Evolutionary conservation across 495 filamentous ascomycete species (phyloP).

Genomic region (Aspergillus egyptiacus): DNA sequence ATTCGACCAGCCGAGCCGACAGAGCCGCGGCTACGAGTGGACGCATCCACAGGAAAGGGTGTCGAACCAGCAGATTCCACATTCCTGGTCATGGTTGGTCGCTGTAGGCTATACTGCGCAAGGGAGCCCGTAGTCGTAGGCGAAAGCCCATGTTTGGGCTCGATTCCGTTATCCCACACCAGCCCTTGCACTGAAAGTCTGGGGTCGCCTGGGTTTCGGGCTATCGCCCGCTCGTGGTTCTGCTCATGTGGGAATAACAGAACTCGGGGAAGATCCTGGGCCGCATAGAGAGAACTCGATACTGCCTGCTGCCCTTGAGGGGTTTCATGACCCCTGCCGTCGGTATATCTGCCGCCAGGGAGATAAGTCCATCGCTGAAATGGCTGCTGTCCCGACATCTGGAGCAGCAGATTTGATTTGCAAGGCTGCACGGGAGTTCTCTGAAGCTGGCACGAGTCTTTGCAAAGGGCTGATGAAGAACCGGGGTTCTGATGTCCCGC

Average conservation of each 20-base stretch:
- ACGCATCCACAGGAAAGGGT: constrained; percentile 24
- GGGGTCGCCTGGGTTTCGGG: constrained; percentile 12
- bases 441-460: not conserved
- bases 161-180: constrained; percentile 16
- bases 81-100: constrained; percentile 17
- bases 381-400: constrained; percentile 25
- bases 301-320: constrained; percentile 4
- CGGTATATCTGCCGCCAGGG: constrained; percentile 12
- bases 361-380: constrained; percentile 17
- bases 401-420: constrained; percentile 4
- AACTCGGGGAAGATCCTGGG: constrained; percentile 19
- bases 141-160: constrained; percentile 25
- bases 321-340: constrained; percentile 9
- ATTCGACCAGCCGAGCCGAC: constrained; percentile 24
- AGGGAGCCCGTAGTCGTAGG: constrained; percentile 18
- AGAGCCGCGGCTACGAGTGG: constrained; percentile 24
- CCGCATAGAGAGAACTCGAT: constrained; percentile 7
- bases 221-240: constrained; percentile 19
- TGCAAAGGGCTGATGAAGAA: not conserved
- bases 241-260: constrained; percentile 18
- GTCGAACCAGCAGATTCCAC: constrained; percentile 19
- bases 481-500: not conserved
- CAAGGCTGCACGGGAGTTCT: not conserved
- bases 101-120: constrained; percentile 19
- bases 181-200: constrained; percentile 17